Evolutionary conservation across 257 asterid genomes (phyloP), one percentile per base, ranked within the genome.

Genomic region (Nicotiana knightiana): DNA sequence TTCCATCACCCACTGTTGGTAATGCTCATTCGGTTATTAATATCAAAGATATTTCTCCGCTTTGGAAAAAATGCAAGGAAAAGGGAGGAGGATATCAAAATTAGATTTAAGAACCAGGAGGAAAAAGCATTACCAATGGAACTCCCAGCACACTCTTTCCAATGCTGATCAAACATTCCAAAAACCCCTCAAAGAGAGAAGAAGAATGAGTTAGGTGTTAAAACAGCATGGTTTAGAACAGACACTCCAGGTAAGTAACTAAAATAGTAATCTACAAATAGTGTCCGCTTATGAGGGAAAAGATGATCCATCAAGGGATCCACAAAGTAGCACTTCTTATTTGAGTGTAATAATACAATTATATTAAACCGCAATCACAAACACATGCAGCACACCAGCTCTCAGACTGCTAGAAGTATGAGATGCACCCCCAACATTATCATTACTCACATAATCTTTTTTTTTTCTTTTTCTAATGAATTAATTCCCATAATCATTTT

Each of bases 81-180:
- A 33, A 53, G 83, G 15, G 26, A 35, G 63, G 18, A 68, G 24
- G 81, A 83, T 61, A 2, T 68, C 57, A 12, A 13, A 73, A 10
- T 17, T 24, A 28, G 39, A 59, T 66, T 46, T 59, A 63, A 81
- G 33, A 83, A 82, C 54, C 53, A 63, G 82, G 82, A 76, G 61
- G 48, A 21, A 81, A 76, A 76, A 83, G 83, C 51, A 84, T 58
- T 89, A 91, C 94, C 94, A 91, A 83, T 78, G 90, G 94, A 81
- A 87, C 87, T 81, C 94, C 91, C 48, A 75, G 86, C 58, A 85
- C 91, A 82, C 94, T 91, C 89, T 91, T 83, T 32, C 94, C 94
- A 78, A 91, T 88, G 86, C 94, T 91, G 94, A 77, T 77, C 28
- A 64, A 10, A 57, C 81, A 78, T 76, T 79, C 90, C 66, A 57